phyloP scores from a whole-genome alignment of 352 stramenopile species.

The Pythium periplocum region DNA sequence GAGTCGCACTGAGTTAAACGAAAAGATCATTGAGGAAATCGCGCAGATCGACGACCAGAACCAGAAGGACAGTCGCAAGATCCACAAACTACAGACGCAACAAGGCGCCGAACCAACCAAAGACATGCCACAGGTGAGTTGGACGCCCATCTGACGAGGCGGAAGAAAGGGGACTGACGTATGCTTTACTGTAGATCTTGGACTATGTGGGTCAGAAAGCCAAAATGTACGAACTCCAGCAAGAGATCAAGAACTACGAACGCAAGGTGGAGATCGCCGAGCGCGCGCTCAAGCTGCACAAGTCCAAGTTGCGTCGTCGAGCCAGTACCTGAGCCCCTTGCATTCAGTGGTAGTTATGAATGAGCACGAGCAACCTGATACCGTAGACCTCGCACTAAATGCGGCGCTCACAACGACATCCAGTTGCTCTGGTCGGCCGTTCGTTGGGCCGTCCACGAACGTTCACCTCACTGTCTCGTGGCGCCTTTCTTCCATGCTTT shows the following conservation, averaged over 20 bases:
- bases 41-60: constrained; percentile 63
- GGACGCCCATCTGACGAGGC: too few relatives aligned
- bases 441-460: too few relatives aligned
- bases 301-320: constrained; percentile 19
- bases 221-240: constrained; percentile 85
- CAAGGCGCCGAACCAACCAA: constrained; percentile 63
- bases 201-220: constrained; percentile 90
- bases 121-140: constrained; percentile 75
- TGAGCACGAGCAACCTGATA: too few relatives aligned
- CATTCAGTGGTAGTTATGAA: too few relatives aligned
- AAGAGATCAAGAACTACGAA: constrained; percentile 88
- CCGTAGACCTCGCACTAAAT: background rate
- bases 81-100: constrained; percentile 59
- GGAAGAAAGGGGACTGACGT: too few relatives aligned
- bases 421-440: too few relatives aligned
- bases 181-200: constrained; percentile 40
- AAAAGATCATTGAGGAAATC: constrained; percentile 85
- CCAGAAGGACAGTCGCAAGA: constrained; percentile 49
- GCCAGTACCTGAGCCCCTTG: constrained; percentile 10
- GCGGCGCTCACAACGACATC: background rate
- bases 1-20: constrained; percentile 73
- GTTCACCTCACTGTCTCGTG: too few relatives aligned
- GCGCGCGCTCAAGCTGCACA: constrained; percentile 59
- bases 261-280: constrained; percentile 92
- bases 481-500: too few relatives aligned